Conservation (phyloP, 768 basidiomycete genomes). For the Kondoa subrosea region DNA sequence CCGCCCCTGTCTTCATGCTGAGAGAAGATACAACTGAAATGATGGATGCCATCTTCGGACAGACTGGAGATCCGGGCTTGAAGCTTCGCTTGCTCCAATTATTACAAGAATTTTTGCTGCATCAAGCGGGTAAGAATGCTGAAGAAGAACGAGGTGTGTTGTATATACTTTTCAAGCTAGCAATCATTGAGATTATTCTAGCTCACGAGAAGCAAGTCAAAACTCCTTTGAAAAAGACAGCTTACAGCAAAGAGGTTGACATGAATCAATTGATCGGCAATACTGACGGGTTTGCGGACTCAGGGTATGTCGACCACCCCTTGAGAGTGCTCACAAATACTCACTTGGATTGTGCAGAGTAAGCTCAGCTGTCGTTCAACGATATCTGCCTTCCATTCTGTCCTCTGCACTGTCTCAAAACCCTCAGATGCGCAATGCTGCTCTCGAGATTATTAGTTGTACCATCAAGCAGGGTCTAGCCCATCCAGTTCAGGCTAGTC, state of each 20-base stretch:
- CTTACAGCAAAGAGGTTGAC: conserved; percentile 42
- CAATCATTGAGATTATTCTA: neutral
- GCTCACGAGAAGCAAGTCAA: neutral
- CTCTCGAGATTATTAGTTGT: conserved; percentile 78
- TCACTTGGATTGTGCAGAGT: conserved; percentile 42
- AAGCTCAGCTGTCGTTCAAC: conserved; percentile 83
- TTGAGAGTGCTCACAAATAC: neutral
- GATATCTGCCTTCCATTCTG: conserved; percentile 67
- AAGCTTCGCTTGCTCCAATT: conserved; percentile 62
- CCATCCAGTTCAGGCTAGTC: conserved; percentile 51
- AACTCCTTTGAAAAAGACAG: conserved; percentile 7
- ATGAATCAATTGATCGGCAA: conserved; percentile 92
- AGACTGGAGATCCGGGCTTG: conserved; percentile 35
- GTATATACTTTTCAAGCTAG: conserved; percentile 2
- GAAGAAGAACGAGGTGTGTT: conserved; percentile 49
- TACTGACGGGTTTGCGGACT: conserved; percentile 87
- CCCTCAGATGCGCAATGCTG: conserved; percentile 54
- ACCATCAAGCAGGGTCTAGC: conserved; percentile 89
- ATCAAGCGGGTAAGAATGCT: conserved; percentile 62
- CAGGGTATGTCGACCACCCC: conserved; percentile 46
- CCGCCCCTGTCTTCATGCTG: conserved; percentile 81
- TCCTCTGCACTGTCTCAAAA: conserved; percentile 60
- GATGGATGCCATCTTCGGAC: conserved; percentile 77
- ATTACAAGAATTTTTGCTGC: conserved; percentile 76
- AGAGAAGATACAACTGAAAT: conserved; percentile 56